Evolutionary conservation across 495 filamentous ascomycete genomes (phyloP).

Genomic region (Tuber microsphaerosporum): DNA sequence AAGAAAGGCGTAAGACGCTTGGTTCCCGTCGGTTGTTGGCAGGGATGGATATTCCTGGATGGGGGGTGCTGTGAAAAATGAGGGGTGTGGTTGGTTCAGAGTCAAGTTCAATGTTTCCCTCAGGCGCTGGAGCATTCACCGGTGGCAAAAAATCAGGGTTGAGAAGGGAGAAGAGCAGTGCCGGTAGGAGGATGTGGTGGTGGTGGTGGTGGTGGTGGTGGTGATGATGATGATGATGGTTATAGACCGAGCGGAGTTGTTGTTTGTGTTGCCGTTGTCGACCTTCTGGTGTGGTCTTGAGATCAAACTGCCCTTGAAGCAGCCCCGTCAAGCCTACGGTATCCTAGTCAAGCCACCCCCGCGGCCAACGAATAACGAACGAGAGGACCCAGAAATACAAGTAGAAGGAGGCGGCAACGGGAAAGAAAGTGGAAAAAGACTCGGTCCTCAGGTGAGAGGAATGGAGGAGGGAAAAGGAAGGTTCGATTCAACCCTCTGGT

Average conservation of each 20-base stretch:
- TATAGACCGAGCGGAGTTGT: conserved; percentile 5
- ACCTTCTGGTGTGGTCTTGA: conserved; percentile 8
- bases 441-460: background rate
- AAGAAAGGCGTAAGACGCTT: background rate
- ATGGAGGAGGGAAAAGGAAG: background rate
- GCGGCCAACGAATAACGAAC: conserved; percentile 25
- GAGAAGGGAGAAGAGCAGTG: background rate
- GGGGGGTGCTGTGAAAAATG: conserved; percentile 7
- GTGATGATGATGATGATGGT: conserved; percentile 11
- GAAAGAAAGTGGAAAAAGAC: conserved; percentile 10
- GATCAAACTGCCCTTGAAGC: conserved; percentile 1
- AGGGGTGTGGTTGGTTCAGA: conserved; percentile 1
- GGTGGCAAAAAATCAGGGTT: conserved; percentile 6
- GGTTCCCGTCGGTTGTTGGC: conserved; percentile 10
- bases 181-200: background rate
- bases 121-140: conserved; percentile 18
- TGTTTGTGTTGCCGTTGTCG: background rate
- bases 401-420: conserved; percentile 13
- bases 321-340: conserved; percentile 6
- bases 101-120: conserved; percentile 8
- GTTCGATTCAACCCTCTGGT: background rate
- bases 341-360: conserved; percentile 14
- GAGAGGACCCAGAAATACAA: conserved; percentile 11
- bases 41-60: conserved; percentile 12
- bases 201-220: conserved; percentile 3